Conservation (phyloP, 805 yeast genomes). For the Wickerhamiella slavikovae region DNA sequence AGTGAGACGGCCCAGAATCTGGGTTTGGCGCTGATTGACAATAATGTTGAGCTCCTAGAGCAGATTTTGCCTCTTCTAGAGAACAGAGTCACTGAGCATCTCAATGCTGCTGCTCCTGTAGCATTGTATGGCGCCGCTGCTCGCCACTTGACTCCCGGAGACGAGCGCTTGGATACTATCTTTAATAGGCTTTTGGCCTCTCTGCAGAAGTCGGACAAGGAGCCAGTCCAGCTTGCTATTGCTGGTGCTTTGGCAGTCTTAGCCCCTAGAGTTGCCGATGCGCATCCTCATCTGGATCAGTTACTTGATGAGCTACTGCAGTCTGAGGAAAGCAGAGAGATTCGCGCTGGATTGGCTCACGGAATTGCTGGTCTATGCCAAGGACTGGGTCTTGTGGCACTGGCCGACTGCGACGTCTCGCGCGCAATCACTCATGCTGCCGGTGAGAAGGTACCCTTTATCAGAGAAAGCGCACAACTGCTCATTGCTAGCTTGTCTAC, state of each 20-base stretch:
- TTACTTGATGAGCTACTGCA: constrained; percentile 45
- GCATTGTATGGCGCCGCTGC: constrained; percentile 84
- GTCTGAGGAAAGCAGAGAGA: constrained; percentile 23
- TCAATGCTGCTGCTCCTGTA: constrained; percentile 19
- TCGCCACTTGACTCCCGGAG: constrained; percentile 50
- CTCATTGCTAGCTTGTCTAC: constrained; percentile 71
- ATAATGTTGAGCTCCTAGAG: constrained; percentile 53
- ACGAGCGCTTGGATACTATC: constrained; percentile 40
- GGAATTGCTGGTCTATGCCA: constrained; percentile 87
- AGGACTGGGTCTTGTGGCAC: constrained; percentile 67
- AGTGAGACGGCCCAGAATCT: constrained; percentile 74
- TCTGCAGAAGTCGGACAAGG: constrained; percentile 67
- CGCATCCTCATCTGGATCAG: constrained; percentile 33
- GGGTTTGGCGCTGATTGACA: constrained; percentile 56
- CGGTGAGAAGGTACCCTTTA: constrained; percentile 61
- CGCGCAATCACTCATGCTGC: constrained; percentile 61
- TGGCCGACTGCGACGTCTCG: constrained; percentile 58
- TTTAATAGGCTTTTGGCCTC: constrained; percentile 53
- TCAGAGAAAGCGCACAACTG: constrained; percentile 73
- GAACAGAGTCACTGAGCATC: constrained; percentile 1
- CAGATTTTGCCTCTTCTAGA: constrained; percentile 34
- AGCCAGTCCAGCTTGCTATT: constrained; percentile 73
- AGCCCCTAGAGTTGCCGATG: constrained; percentile 18
- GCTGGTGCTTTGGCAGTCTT: constrained; percentile 74
- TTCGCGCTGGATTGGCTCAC: constrained; percentile 81